Base-by-base conservation (phyloP, 192 early-diverging fungal species). In the Linnemannia hyalina region DNA sequence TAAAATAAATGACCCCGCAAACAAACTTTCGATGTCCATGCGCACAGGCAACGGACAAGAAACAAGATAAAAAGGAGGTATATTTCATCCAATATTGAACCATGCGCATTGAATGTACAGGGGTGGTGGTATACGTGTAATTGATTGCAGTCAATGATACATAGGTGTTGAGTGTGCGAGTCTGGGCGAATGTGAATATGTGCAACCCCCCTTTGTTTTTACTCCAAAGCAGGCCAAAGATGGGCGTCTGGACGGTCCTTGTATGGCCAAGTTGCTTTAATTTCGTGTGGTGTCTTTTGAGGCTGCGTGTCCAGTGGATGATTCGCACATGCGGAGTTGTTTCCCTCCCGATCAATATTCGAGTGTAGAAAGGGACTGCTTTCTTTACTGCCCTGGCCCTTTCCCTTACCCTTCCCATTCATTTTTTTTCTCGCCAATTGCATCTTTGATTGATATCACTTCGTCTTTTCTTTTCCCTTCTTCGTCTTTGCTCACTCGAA, bases 401-500 rank as follows among this genome's bases (percentile, higher is more conserved):
- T 35, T 35, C n/a, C n/a, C n/a, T 35, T 35, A 35, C 35, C 35
- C 35, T 35, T 35, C 1, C 46, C 22, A 15, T 20, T 20, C 47
- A 9, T 32, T 35, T 47, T 49, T 73, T 26, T 40, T n/a, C 32
- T 36, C 73, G 1, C n/a, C 15, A 22, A 10, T 63, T 32, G 36
- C 60, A 68, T 40, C 15, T 6, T 11, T 63, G 44, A 44, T 44
- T 44, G 44, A 44, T 44, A 44, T 38, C 41, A 26, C 9, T 32
- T 32, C 70, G 32, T 68, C 22, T 68, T 8, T 40, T 36, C 32
- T 55, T 23, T 23, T 44, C 23, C 2, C 20, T 40, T 1, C 40
- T 73, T 8, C n/a, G 57, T 46, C 11, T 41, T 35, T 80, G 71
- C 55, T 80, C 55, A 36, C 22, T 63, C 26, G 29, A 46, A 15